Evolutionary conservation across 2,329 filamentous ascomycete species (phyloP), one percentile per base, ranked within the genome.

Genomic region (Cercospora sp.): DNA sequence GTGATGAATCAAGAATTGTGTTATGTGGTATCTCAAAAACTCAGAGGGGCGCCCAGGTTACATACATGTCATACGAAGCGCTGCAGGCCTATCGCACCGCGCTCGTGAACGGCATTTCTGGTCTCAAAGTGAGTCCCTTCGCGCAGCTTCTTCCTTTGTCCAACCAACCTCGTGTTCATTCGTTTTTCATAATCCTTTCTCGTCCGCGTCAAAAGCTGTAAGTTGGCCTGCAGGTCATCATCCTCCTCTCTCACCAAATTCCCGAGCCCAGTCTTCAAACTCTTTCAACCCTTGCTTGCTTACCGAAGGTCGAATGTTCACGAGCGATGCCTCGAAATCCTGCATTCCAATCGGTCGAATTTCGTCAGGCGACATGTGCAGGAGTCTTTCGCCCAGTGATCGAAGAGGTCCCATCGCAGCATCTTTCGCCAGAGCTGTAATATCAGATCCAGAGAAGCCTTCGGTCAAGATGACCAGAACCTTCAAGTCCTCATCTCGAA

Each of bases 381-480:
- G 84, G 31, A 99, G 82, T 48, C 91, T 92, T 78, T 98, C 95
- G 28, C 95, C 95, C 2, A 98, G 84, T 63, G 93, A 94, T 33
- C 95, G 88, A 12, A 99, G 83, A 0, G 95, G 95, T 0, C 95
- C 94, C 95, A 99, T 99, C 2, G 95, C 95, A 8, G 95, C 95
- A 78, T 99, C 95, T 80, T 99, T 99, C 7, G 95, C 95, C 8
- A 99, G 84, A 1, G 95, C 94, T 23, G 95, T 98, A 72, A 99
- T 97, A 76, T 99, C 95, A 1, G 93, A 97, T 55, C 95, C 95
- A 8, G 93, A 97, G 81, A 97, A 99, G n/a, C 93, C 93, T 74
- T 97, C 92, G 53, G 95, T 98, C 64, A 95, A 80, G 66, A 82
- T 79, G n/a, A 98, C 92, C 40, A 99, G 80, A 58, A 82, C 83